These are phyloP conservation scores for Skeletonema tropicum DNA, from an alignment of 108 stramenopile species.

Conservation along the genomic window DNA sequence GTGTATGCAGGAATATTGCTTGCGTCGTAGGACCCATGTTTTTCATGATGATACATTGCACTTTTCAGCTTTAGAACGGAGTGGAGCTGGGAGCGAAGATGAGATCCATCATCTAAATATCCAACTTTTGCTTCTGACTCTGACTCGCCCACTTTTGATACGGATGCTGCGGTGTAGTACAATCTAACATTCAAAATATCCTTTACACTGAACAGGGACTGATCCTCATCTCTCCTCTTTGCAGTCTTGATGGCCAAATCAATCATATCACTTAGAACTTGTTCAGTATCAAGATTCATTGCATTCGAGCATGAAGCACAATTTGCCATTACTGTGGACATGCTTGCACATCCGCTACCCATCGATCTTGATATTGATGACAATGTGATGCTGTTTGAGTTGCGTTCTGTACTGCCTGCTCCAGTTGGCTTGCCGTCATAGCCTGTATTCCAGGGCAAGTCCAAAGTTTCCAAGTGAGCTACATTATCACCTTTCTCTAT, in stretches of 20 bases:
- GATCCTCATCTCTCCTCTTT: slow-evolving; percentile 5
- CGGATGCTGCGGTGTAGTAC: slow-evolving; percentile 55
- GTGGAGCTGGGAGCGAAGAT: slow-evolving; percentile 40
- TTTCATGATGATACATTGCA: slow-evolving; percentile 18
- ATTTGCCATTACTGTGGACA: slow-evolving; percentile 47
- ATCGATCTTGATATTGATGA: slow-evolving; percentile 50
- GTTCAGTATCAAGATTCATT: slow-evolving; percentile 30
- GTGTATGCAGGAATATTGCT: slow-evolving; percentile 51
- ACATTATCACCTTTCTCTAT: neutral
- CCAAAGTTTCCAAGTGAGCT: neutral
- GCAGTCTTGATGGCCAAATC: slow-evolving; percentile 45
- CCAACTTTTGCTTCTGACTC: slow-evolving; percentile 4
- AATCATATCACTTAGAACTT: slow-evolving; percentile 57
- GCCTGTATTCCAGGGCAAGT: slow-evolving; percentile 63
- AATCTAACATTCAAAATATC: slow-evolving; percentile 64
- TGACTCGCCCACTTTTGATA: neutral
- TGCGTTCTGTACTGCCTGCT: neutral
- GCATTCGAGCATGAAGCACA: neutral
- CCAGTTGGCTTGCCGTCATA: slow-evolving; percentile 32
- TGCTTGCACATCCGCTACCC: slow-evolving; percentile 45
- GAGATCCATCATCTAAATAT: slow-evolving; percentile 47
- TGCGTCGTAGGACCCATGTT: neutral
- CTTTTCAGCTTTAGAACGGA: slow-evolving; percentile 27
- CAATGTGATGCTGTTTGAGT: slow-evolving; percentile 19
- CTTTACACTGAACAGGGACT: slow-evolving; percentile 21